Percentiles rank a stretch among this genome's conserved stretches.
These are phyloP conservation scores for Albophoma yamanashiensis DNA, from an alignment of 2,329 filamentous ascomycete genomes.

Conservation along the genomic window DNA sequence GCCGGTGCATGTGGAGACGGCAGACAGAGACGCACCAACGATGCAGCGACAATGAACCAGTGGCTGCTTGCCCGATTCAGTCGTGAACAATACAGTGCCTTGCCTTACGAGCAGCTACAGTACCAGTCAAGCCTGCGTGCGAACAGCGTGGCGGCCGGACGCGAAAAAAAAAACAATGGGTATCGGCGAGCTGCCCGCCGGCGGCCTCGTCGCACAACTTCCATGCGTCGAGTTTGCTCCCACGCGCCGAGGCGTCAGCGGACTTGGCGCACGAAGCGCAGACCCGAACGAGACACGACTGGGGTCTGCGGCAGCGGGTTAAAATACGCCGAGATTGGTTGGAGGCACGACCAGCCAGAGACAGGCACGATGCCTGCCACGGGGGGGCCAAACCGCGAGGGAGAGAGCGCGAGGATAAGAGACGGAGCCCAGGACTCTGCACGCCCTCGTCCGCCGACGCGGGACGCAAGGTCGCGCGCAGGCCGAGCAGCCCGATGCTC, in stretches of 20 bases:
- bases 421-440: background rate
- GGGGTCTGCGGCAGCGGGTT: background rate
- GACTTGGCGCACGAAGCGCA: background rate
- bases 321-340: background rate
- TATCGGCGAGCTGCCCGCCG: background rate
- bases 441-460: background rate
- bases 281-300: background rate
- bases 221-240: background rate
- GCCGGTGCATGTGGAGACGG: background rate
- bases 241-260: background rate
- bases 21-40: background rate
- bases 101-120: no score
- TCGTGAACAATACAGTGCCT: background rate
- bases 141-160: background rate
- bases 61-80: background rate
- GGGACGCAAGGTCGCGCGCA: background rate
- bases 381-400: background rate
- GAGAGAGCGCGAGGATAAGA: background rate
- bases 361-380: background rate
- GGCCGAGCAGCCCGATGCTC: background rate
- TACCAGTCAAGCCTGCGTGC: no score
- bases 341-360: background rate
- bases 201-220: background rate
- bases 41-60: background rate
- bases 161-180: background rate